A percentile compares a stretch with the other conserved stretches of the same genome.
Evolutionary conservation across 2,329 filamentous ascomycete species (phyloP).

Genomic region (Beauveria sp.): DNA sequence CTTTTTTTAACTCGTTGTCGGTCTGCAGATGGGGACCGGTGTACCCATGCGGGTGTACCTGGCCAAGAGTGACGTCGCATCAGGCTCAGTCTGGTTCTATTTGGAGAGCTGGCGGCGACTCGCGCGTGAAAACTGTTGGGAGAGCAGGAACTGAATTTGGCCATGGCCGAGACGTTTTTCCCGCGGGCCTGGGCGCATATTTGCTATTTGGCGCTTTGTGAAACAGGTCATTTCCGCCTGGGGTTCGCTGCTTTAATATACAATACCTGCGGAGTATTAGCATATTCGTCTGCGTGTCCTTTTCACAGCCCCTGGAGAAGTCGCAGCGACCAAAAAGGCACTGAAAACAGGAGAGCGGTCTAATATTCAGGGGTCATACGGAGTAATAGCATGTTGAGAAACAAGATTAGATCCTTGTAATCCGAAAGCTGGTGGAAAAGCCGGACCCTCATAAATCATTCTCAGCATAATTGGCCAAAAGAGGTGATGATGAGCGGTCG

Average conservation of each 20-base stretch:
- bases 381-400: background rate
- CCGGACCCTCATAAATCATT: background rate
- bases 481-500: background rate
- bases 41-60: background rate
- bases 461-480: background rate
- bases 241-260: background rate
- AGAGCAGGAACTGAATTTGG: background rate
- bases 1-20: slow-evolving; percentile 3
- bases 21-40: background rate
- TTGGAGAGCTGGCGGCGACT: background rate
- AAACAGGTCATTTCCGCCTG: slow-evolving; percentile 1
- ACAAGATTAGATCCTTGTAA: background rate
- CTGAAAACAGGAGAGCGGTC: no score
- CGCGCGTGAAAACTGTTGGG: background rate
- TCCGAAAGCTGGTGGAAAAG: background rate
- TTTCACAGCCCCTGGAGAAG: background rate
- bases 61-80: slow-evolving; percentile 2
- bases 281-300: background rate
- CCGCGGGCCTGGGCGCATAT: background rate
- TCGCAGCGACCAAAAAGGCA: no score
- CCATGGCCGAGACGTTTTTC: background rate
- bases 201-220: background rate
- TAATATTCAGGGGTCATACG: no score
- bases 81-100: background rate
- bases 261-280: no score